Evolutionary conservation across 2,329 filamentous ascomycete species (phyloP).

Genomic region (Colletotrichum tamarilloi): DNA sequence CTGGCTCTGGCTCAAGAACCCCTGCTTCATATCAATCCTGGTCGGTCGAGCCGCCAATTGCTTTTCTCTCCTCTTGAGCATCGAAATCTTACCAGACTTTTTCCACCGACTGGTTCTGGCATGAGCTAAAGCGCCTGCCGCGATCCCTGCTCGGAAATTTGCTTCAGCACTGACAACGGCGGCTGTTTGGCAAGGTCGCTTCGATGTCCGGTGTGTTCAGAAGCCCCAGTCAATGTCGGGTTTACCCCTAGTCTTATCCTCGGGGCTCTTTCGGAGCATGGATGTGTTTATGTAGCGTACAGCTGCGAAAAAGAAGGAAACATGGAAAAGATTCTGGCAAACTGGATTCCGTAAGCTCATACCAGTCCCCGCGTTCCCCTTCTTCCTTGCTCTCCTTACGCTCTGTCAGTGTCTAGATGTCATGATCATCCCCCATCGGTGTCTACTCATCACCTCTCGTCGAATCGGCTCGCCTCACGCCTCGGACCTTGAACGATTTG

Average conservation of each 20-base stretch:
- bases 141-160: conserved; percentile 25
- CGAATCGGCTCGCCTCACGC: conserved; percentile 18
- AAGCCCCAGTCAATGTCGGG: neutral
- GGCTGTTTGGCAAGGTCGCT: conserved; percentile 5
- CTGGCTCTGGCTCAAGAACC: neutral
- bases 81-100: conserved; percentile 6
- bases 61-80: neutral
- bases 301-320: neutral
- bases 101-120: conserved; percentile 19
- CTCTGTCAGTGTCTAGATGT: neutral
- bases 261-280: neutral
- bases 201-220: conserved; percentile 9
- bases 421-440: conserved; percentile 18
- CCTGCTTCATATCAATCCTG: conserved; percentile 25
- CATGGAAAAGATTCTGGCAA: neutral
- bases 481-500: neutral
- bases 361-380: neutral
- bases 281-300: neutral
- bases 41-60: neutral
- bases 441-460: neutral
- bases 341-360: neutral
- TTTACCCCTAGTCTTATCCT: neutral
- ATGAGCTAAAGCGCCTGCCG: neutral
- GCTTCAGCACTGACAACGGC: conserved; percentile 10
- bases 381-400: neutral